These are phyloP conservation scores for Pezicula rhizophila DNA, from an alignment of 2,329 filamentous ascomycete species.

Conservation along the genomic window DNA sequence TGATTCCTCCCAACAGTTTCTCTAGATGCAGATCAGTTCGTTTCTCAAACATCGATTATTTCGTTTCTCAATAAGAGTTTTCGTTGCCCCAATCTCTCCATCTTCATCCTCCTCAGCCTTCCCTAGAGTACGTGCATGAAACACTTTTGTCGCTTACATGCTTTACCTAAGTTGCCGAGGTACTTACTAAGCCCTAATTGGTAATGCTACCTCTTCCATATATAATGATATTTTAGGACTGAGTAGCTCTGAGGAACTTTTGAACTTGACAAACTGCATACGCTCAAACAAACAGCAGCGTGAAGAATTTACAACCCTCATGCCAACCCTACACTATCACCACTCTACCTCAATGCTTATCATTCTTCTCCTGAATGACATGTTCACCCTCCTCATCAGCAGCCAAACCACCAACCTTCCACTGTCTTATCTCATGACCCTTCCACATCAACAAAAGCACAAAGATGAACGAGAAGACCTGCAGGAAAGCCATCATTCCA, in stretches of 20 bases:
- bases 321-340: neutral
- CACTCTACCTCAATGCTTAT: neutral
- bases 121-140: conserved; percentile 18
- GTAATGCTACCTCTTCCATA: too few relatives aligned
- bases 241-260: too few relatives aligned
- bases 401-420: conserved; percentile 7
- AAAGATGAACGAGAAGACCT: conserved; percentile 19
- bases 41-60: conserved; percentile 31
- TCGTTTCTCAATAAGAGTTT: conserved; percentile 35
- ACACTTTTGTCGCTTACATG: too few relatives aligned
- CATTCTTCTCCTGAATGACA: conserved; percentile 10
- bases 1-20: conserved; percentile 14
- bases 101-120: conserved; percentile 22
- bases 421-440: conserved; percentile 20
- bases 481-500: conserved; percentile 36
- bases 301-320: too few relatives aligned
- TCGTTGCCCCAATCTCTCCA: conserved; percentile 32
- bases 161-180: too few relatives aligned
- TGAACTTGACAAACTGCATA: too few relatives aligned
- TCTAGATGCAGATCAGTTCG: neutral
- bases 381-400: conserved; percentile 24
- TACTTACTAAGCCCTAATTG: too few relatives aligned
- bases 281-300: too few relatives aligned
- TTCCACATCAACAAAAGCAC: conserved; percentile 25
- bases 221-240: too few relatives aligned